These are phyloP conservation scores for Leishmania martiniquensis DNA, from an alignment of 208 protist genomes.

Conservation along the genomic window DNA sequence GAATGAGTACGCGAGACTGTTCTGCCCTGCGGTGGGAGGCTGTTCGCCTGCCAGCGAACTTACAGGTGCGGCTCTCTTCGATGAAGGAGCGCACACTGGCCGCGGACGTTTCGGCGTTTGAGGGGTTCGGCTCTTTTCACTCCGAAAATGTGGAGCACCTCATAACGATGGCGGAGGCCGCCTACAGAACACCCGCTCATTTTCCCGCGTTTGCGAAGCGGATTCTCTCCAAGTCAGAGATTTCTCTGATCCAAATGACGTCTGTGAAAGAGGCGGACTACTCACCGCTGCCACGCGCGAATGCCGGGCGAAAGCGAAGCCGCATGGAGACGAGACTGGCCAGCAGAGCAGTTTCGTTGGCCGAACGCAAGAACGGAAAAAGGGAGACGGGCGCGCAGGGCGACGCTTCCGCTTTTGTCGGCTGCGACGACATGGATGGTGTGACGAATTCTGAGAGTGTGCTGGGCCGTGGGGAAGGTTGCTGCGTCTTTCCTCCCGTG, in stretches of 20 bases:
- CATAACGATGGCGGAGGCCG: slow-evolving; percentile 37
- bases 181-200: slow-evolving; percentile 53
- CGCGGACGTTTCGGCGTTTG: slow-evolving; percentile 54
- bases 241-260: slow-evolving; percentile 13
- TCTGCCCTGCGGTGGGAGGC: slow-evolving; percentile 41
- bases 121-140: slow-evolving; percentile 94
- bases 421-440: slow-evolving; percentile 5
- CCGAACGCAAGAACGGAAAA: slow-evolving; percentile 7
- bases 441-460: slow-evolving; percentile 1
- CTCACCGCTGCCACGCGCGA: neutral
- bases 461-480: slow-evolving; percentile 4
- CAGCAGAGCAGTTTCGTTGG: slow-evolving; percentile 8
- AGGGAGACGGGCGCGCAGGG: slow-evolving; percentile 7
- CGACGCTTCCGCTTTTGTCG: slow-evolving; percentile 4
- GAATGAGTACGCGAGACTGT: slow-evolving; percentile 1
- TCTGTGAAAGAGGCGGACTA: neutral
- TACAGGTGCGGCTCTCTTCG: slow-evolving; percentile 36
- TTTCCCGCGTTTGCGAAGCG: slow-evolving; percentile 52
- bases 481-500: neutral
- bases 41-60: slow-evolving; percentile 26
- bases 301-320: slow-evolving; percentile 9
- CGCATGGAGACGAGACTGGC: neutral
- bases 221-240: slow-evolving; percentile 44
- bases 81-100: slow-evolving; percentile 28
- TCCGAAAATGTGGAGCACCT: slow-evolving; percentile 91